Evolutionary conservation across 2,329 filamentous ascomycete genomes (phyloP), one percentile per base, ranked within the genome.

Genomic region (Cadophora luteo-olivacea): DNA sequence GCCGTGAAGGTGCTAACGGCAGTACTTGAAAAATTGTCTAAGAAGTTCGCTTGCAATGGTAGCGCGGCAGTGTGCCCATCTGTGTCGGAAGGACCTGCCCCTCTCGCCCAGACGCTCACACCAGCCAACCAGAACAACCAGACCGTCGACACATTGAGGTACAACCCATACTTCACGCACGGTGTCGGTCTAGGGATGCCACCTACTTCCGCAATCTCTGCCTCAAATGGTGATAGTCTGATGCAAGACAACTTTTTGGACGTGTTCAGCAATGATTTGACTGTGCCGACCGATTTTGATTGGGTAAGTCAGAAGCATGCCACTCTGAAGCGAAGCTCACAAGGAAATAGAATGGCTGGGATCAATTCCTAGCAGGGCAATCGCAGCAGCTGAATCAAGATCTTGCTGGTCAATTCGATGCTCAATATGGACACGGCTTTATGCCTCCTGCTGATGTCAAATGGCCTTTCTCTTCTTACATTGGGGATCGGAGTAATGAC

Each of bases 231-330:
- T 24, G 64, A 73, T 52, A 32, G 57, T 24, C 29, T 64, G 24
- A 73, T 72, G 67, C 67, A 70, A 33, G 65, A 72, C 49, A 61
- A 64, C 4, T 70, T 74, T n/a, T 49, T 72, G 36, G 71, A 73
- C 29, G 68, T 64, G 5, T 32, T 75, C 58, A 66, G 67, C 9
- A 57, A 54, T 8, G 69, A 73, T 57, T 58, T 72, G 41, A 65
- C 68, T 11, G 36, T 71, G 1, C 68, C 72, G 0, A 65, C 63
- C 24, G 70, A 73, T 61, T 73, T 74, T 45, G 66, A 74, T 55
- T 75, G 72, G 73, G 73, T 75, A 52, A 65, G 69, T 68, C 48
- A 54, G 25, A 22, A 19, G 12, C 22, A 22, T 29, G 24, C 61
- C 2, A 45, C 16, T 29, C 22, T 49, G 19, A 11, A 29, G 11